phyloP scores from a whole-genome alignment of 495 filamentous ascomycete species.

The Penicillium paradoxum region DNA sequence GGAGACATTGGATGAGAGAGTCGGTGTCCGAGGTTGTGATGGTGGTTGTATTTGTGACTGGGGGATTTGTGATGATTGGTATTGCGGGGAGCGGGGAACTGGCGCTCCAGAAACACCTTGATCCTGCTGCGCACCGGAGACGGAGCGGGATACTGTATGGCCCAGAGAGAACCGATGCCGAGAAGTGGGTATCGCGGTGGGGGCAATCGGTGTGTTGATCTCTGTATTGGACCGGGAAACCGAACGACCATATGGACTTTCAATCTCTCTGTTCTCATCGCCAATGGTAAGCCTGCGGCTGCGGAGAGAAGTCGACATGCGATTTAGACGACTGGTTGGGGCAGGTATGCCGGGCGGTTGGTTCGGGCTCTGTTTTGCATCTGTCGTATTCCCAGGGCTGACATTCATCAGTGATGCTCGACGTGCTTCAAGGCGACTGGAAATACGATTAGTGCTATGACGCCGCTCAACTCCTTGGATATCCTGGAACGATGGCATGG shows the following conservation, averaged over 20 bases:
- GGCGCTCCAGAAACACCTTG: conserved; percentile 15
- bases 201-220: conserved; percentile 26
- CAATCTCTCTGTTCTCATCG: conserved; percentile 26
- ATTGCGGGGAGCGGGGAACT: conserved; percentile 18
- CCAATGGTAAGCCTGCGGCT: conserved; percentile 30
- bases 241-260: conserved; percentile 26
- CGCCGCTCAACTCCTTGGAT: conserved; percentile 30
- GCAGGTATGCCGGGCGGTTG: conserved; percentile 27
- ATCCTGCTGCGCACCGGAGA: conserved; percentile 21
- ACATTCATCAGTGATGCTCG: conserved; percentile 56
- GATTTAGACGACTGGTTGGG: conserved; percentile 33
- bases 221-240: conserved; percentile 40
- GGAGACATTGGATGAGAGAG: conserved; percentile 32
- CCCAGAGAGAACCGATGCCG: conserved; percentile 41
- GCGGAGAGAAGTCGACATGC: conserved; percentile 37
- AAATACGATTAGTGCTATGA: conserved; percentile 56
- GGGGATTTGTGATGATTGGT: conserved; percentile 18
- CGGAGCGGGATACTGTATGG: conserved; percentile 33
- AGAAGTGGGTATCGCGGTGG: conserved; percentile 22
- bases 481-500: conserved; percentile 39
- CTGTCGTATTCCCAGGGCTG: conserved; percentile 19
- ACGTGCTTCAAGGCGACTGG: conserved; percentile 68
- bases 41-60: conserved; percentile 16
- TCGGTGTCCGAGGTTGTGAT: conserved; percentile 38
- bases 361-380: conserved; percentile 19